Evolutionary conservation across 1,284 basidiomycete species (phyloP), one percentile per base, ranked within the genome.

Genomic region (Tetrapyrgos nigripes): DNA sequence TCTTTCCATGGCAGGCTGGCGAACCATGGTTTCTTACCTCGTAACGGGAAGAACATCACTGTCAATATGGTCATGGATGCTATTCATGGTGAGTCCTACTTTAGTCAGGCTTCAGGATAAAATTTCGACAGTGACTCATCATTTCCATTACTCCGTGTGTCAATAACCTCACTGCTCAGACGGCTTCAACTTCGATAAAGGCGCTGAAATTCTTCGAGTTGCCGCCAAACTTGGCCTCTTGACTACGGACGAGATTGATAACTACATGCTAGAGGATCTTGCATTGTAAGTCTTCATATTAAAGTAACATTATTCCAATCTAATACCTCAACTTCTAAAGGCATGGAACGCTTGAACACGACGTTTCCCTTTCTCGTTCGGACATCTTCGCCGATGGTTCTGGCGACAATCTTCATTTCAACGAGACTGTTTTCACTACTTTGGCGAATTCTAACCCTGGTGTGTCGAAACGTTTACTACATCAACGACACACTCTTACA

Each of bases 1-100:
- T n/a, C n/a, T n/a, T n/a, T n/a, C n/a, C n/a, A n/a, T 46, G 21
- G 21, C 31, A 66, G 63, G 6, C 51, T 67, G 9, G 66, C 66
- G 13, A 67, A 67, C 43, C 66, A 67, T 40, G 64, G 63, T 5
- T 67, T 63, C 52, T 45, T 67, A n/a, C 61, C 62, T 10, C 55
- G 64, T n/a, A 51, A 58, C 47, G 66, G 66, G 17, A 60, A 46
- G 19, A 63, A 64, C 26, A 57, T 67, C 40, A 58, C 64, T 4
- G 56, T 66, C 21, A 19, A 55, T 1, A 57, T 57, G 40, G 61
- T 62, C n/a, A 17, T 64, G 3, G 19, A 63, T 13, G 64, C 55
- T 9, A 53, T 48, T 10, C 3, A 59, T 31, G 52, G 64, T 64
- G 26, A 19, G 35, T 28, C n/a, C n/a, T 27, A n/a, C n/a, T n/a